A percentile compares a stretch with the other conserved stretches of the same genome.
Evolutionary conservation across 2,329 filamentous ascomycete genomes (phyloP).

Genomic region (Aplosporella prunicola): DNA sequence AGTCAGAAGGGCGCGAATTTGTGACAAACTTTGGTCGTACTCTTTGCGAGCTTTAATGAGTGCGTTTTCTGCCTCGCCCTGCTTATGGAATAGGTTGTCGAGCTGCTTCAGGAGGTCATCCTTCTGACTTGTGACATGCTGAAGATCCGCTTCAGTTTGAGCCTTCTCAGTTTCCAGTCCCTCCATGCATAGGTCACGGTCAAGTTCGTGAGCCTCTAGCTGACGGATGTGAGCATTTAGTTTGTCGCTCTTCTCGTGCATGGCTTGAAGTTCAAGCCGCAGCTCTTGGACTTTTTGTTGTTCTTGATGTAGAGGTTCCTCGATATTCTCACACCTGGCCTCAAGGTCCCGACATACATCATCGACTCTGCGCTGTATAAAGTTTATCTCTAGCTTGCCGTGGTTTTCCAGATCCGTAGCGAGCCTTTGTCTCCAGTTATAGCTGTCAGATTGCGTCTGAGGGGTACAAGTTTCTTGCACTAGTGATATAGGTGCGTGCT

Average conservation of each 20-base stretch:
- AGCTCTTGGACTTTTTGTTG: constrained; percentile 26
- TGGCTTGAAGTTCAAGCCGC: constrained; percentile 21
- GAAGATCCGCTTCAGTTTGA: constrained; percentile 28
- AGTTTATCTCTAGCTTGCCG: constrained; percentile 34
- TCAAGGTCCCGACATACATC: constrained; percentile 49
- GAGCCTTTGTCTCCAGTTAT: constrained; percentile 43
- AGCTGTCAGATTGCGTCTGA: constrained; percentile 20
- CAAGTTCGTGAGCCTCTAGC: constrained; percentile 28
- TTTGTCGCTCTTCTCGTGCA: constrained; percentile 28
- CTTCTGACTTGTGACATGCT: constrained; percentile 29
- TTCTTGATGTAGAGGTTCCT: constrained; percentile 44
- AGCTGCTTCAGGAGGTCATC: constrained; percentile 27
- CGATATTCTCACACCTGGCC: constrained; percentile 44
- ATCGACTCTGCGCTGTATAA: constrained; percentile 40
- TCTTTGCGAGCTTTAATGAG: constrained; percentile 17
- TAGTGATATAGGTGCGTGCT: constrained; percentile 15
- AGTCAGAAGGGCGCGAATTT: constrained; percentile 21
- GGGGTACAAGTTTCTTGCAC: constrained; percentile 33
- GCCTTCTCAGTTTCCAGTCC: constrained; percentile 33
- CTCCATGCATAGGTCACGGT: constrained; percentile 27
- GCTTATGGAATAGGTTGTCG: constrained; percentile 24
- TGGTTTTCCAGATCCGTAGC: constrained; percentile 32
- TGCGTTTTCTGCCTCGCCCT: constrained; percentile 27
- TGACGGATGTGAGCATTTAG: constrained; percentile 23
- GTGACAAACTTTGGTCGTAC: constrained; percentile 29